Evolutionary conservation across 148 eudicot species (phyloP), one percentile per base, ranked within the genome.

Genomic region (Chenopodium album): DNA sequence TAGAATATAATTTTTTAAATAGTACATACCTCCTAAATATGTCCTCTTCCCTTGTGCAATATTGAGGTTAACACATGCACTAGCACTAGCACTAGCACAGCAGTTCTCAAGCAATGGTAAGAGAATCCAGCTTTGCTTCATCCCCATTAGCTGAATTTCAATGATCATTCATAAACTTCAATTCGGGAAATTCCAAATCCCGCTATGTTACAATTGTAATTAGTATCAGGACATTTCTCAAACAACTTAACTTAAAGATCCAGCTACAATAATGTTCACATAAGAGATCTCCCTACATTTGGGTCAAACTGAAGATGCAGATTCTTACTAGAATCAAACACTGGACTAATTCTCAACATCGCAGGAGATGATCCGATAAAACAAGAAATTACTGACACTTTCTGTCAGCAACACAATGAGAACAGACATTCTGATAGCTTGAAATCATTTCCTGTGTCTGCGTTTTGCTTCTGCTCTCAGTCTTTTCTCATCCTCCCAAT

Each of bases 401-500:
- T 13, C 75, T 8, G 3, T n/a, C 9, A 69, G 22, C 54, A 72
- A n/a, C 17, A 72, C 14, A 26, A 22, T 72, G 44, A 47, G 2
- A 74, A 26, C 37, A 74, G 34, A 26, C 22, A 48, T 66, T 41
- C 3, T 31, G 67, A 31, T 28, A 20, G 14, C 37, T 48, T n/a
- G 26, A 80, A 44, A 70, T 86, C 88, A 97, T 82, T 97, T 97
- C 79, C 99, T 88, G 71, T 92, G 98, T 82, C 99, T 80, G 76
- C 98, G 90, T 87, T 97, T 97, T 59, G 93, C 92, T 82, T 97
- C 99, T 65, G 87, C 95, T 84, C 98, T 90, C 87, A 85, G 99
- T 80, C 98, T 88, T 87, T 97, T 97, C 86, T 97, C 99, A 19
- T 97, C 99, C 32, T 97, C 99, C 98, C 95, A 97, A 11, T 97